These are phyloP conservation scores for Poronia punctata DNA, from an alignment of 495 filamentous ascomycete genomes.

Conservation along the genomic window DNA sequence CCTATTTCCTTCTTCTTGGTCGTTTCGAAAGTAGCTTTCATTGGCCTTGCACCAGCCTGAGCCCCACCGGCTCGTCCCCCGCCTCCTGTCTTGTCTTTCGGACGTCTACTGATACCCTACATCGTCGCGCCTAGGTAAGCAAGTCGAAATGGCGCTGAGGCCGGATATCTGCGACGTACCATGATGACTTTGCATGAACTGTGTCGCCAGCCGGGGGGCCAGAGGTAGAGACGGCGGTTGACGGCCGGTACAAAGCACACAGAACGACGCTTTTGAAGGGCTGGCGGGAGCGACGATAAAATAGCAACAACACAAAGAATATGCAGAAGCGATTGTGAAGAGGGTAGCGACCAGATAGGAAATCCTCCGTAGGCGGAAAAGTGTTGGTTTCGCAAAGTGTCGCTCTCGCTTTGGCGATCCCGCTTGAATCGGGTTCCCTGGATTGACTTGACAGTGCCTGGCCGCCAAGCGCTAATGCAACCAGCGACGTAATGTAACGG, in stretches of 20 bases:
- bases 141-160: too few species aligned
- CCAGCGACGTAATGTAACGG: constrained; percentile 27
- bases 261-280: too few species aligned
- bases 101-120: constrained; percentile 51
- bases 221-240: too few species aligned
- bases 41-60: constrained; percentile 61
- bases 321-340: not conserved
- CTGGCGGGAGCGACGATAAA: not conserved
- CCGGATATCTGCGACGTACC: constrained; percentile 17
- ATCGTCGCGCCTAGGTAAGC: constrained; percentile 8
- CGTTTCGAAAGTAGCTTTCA: constrained; percentile 91
- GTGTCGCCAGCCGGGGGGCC: constrained; percentile 10
- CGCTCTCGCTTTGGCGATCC: not conserved
- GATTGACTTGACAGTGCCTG: constrained; percentile 7
- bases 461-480: constrained; percentile 18
- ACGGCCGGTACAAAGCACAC: too few species aligned
- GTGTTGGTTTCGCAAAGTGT: constrained; percentile 8
- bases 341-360: too few species aligned
- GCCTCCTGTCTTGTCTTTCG: constrained; percentile 54
- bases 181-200: constrained; percentile 26
- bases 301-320: constrained; percentile 1
- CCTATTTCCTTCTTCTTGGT: constrained; percentile 99
- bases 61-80: constrained; percentile 56
- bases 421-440: constrained; percentile 2
- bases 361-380: constrained; percentile 1